These are phyloP conservation scores for Lanzia echinophila DNA, from an alignment of 2,329 filamentous ascomycete genomes.

Conservation along the genomic window DNA sequence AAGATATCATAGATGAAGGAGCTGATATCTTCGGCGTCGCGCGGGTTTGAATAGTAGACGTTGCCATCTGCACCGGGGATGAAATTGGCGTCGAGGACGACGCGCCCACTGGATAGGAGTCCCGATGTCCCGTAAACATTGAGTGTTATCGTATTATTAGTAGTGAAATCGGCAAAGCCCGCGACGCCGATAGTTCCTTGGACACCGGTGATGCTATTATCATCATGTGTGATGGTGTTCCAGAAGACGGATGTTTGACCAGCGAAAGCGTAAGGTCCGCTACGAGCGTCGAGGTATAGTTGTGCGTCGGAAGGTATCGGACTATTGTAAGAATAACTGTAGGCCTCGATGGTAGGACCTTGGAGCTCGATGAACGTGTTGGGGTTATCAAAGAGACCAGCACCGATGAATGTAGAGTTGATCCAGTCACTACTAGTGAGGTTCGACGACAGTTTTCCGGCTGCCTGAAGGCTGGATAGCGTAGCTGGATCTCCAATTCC, in stretches of 20 bases:
- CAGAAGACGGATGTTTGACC: constrained; percentile 48
- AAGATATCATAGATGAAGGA: constrained; percentile 46
- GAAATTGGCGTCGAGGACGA: constrained; percentile 39
- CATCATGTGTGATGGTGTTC: constrained; percentile 38
- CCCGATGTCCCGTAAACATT: constrained; percentile 53
- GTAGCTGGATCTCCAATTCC: constrained; percentile 39
- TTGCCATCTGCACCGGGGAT: constrained; percentile 36
- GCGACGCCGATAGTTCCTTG: constrained; percentile 48
- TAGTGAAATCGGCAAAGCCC: constrained; percentile 36
- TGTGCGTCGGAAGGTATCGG: constrained; percentile 37
- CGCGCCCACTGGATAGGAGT: constrained; percentile 41
- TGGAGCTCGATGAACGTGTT: constrained; percentile 47
- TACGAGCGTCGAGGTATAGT: constrained; percentile 41
- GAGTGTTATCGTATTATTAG: constrained; percentile 44
- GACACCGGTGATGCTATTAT: constrained; percentile 38
- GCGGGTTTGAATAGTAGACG: constrained; percentile 42
- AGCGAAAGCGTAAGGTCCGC: constrained; percentile 47
- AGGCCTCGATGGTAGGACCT: constrained; percentile 38
- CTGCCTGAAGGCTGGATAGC: constrained; percentile 28
- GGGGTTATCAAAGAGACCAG: constrained; percentile 48
- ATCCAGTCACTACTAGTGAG: constrained; percentile 37
- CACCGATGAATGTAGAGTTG: constrained; percentile 42
- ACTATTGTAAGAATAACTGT: constrained; percentile 40
- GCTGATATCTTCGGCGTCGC: constrained; percentile 43
- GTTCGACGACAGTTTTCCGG: constrained; percentile 31